These are phyloP conservation scores for Lentinula boryana DNA, from an alignment of 768 basidiomycete genomes.

Conservation along the genomic window DNA sequence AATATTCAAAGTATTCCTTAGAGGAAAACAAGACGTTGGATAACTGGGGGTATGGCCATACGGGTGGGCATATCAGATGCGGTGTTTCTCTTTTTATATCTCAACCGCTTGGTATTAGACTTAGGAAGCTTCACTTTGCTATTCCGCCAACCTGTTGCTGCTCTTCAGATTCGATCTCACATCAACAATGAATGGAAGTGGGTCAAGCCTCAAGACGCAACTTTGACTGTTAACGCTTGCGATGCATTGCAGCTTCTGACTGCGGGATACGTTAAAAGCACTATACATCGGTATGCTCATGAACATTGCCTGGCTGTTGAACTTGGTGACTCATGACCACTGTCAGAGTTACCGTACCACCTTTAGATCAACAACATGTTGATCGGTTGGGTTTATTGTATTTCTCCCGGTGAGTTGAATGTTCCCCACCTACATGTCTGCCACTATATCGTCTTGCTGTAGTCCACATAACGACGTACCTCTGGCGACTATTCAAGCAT, in stretches of 20 bases:
- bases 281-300: constrained; percentile 37
- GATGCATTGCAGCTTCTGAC: constrained; percentile 40
- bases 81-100: not conserved
- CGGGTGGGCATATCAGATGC: constrained; percentile 16
- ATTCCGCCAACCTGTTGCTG: constrained; percentile 50
- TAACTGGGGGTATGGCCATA: constrained; percentile 37
- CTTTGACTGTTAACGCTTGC: constrained; percentile 42
- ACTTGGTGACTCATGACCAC: not conserved
- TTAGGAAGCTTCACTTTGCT: constrained; percentile 47
- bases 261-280: constrained; percentile 38
- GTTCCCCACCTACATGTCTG: not conserved
- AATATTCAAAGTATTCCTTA: constrained; percentile 37
- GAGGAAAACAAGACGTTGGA: constrained; percentile 32
- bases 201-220: constrained; percentile 44
- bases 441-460: not conserved
- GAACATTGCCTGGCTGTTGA: constrained; percentile 18
- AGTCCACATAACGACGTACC: constrained; percentile 41
- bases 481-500: constrained; percentile 34
- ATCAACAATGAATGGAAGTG: constrained; percentile 45
- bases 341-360: constrained; percentile 38
- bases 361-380: constrained; percentile 45
- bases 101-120: constrained; percentile 17
- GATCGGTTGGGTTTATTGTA: constrained; percentile 50
- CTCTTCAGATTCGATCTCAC: constrained; percentile 43
- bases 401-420: constrained; percentile 33